Conservation (phyloP, 2,329 filamentous ascomycete species). For the Penicillium sp. region DNA sequence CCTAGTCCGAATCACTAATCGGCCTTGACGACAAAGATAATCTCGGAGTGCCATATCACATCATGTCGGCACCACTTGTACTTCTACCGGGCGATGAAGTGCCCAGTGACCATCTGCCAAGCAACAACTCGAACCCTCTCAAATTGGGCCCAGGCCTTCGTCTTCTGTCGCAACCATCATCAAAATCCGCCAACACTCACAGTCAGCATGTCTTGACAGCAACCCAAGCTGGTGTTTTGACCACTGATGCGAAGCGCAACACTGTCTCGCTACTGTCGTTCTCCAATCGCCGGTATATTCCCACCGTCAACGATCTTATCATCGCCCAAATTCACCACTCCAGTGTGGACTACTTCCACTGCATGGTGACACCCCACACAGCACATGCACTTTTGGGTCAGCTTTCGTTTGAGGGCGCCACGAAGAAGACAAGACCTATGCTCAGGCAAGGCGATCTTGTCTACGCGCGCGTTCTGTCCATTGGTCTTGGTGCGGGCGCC, state of each 20-base stretch:
- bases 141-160: constrained; percentile 79
- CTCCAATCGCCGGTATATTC: constrained; percentile 60
- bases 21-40: neutral
- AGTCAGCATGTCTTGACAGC: constrained; percentile 37
- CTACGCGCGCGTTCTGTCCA: constrained; percentile 75
- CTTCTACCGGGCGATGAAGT: constrained; percentile 79
- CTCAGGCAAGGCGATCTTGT: constrained; percentile 70
- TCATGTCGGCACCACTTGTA: constrained; percentile 56
- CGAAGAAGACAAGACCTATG: constrained; percentile 82
- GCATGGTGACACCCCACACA: constrained; percentile 62
- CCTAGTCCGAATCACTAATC: too few species aligned
- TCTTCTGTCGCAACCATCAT: constrained; percentile 69
- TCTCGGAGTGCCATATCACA: constrained; percentile 1
- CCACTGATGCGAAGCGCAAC: constrained; percentile 38
- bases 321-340: constrained; percentile 79
- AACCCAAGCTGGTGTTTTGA: constrained; percentile 32
- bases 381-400: constrained; percentile 68
- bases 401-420: constrained; percentile 86
- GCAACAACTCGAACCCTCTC: constrained; percentile 60
- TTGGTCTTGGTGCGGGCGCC: constrained; percentile 74
- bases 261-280: constrained; percentile 32
- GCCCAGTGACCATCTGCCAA: constrained; percentile 60
- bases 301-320: constrained; percentile 74
- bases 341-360: constrained; percentile 71
- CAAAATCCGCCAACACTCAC: constrained; percentile 54